Conservation (phyloP, 352 stramenopile species). For the Pythium myriotylum region DNA sequence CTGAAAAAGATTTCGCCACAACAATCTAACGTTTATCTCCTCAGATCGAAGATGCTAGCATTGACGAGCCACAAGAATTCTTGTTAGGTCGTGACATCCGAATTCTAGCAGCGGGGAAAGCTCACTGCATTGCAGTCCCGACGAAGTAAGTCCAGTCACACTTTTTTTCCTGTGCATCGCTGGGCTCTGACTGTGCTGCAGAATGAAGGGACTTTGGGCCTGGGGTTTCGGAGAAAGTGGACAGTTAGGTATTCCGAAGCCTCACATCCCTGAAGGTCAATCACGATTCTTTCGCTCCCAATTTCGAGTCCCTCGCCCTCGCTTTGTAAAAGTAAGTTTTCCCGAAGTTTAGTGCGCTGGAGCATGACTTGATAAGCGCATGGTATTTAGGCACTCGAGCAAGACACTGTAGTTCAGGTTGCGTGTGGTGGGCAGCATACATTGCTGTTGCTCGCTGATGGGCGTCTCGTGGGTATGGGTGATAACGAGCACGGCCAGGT, state of each 20-base stretch:
- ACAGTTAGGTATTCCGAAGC: conserved; percentile 74
- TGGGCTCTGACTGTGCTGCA: conserved; percentile 14
- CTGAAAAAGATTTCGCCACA: background rate
- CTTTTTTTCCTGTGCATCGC: background rate
- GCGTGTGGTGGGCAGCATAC: conserved; percentile 73
- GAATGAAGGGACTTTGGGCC: conserved; percentile 69
- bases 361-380: background rate
- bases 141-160: conserved; percentile 36
- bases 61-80: conserved; percentile 71
- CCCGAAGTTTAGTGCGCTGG: background rate
- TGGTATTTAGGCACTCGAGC: conserved; percentile 47
- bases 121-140: conserved; percentile 56
- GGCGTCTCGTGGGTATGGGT: conserved; percentile 66
- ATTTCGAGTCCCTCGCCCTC: conserved; percentile 69
- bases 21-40: background rate
- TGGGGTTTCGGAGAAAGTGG: conserved; percentile 74
- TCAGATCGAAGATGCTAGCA: conserved; percentile 46
- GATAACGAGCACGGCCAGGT: conserved; percentile 79
- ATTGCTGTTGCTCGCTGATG: conserved; percentile 63
- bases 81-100: conserved; percentile 73
- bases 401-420: conserved; percentile 56
- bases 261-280: conserved; percentile 43
- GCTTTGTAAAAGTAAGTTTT: conserved; percentile 59
- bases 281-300: conserved; percentile 84
- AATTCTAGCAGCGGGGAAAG: conserved; percentile 56